Evolutionary conservation across 2,329 filamentous ascomycete species (phyloP).

Genomic region (Diaporthe eres): DNA sequence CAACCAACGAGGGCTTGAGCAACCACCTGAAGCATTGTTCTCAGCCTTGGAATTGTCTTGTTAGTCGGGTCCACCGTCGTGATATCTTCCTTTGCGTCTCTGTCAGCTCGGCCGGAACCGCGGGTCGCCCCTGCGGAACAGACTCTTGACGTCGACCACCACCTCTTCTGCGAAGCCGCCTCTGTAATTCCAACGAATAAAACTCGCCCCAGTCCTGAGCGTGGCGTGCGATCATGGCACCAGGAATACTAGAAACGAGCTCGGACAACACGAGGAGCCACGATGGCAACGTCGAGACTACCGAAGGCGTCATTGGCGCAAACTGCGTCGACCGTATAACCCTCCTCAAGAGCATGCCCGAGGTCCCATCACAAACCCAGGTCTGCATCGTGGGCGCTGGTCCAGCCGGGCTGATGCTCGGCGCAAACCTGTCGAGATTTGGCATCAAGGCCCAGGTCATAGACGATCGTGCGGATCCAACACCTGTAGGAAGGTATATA

Average conservation of each 20-base stretch:
- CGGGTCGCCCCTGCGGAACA: conserved; percentile 5
- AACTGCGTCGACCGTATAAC: conserved; percentile 61
- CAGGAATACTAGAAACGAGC: conserved; percentile 38
- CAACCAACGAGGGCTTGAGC: neutral
- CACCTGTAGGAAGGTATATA: conserved; percentile 56
- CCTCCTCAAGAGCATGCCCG: conserved; percentile 63
- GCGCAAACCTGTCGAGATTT: conserved; percentile 67
- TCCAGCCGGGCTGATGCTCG: conserved; percentile 65
- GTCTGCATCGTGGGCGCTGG: conserved; percentile 66
- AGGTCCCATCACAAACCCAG: conserved; percentile 60
- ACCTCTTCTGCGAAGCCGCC: conserved; percentile 8
- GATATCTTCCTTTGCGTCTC: conserved; percentile 10
- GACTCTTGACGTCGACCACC: neutral
- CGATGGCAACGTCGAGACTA: conserved; percentile 40
- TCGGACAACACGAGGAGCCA: conserved; percentile 40
- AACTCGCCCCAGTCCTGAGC: neutral
- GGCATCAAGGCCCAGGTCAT: conserved; percentile 70
- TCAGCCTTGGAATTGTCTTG: neutral
- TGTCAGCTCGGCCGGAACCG: neutral
- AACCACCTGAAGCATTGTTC: neutral
- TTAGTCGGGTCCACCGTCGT: neutral
- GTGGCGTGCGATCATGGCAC: conserved; percentile 36
- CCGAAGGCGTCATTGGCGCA: conserved; percentile 43
- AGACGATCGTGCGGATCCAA: conserved; percentile 71
- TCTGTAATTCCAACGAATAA: neutral